Percentiles rank a stretch among this genome's conserved stretches.
Evolutionary conservation across 129 eudicot genomes (phyloP).

Genomic region (Smallanthus sonchifolius): DNA sequence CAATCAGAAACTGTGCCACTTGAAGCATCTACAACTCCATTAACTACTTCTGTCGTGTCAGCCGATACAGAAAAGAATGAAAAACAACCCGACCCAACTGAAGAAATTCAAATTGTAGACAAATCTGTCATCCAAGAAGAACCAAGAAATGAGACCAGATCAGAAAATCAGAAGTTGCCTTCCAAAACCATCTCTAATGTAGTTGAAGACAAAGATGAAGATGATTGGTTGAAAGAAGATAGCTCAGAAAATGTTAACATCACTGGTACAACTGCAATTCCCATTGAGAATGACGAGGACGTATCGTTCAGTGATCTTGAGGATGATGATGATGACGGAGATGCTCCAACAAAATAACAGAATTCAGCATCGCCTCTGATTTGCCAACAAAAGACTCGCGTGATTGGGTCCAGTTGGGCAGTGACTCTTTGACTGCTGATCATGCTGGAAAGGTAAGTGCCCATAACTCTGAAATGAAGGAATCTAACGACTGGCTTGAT

Average conservation of each 20-base stretch:
- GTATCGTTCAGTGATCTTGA: conserved; percentile 95
- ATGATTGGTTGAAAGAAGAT: conserved; percentile 86
- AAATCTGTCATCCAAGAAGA: conserved; percentile 46
- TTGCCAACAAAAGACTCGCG: conserved; percentile 50
- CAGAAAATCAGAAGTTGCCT: conserved; percentile 3
- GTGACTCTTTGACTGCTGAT: conserved; percentile 9
- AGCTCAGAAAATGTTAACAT: conserved; percentile 33
- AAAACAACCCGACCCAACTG: conserved; percentile 24
- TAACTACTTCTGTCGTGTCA: not conserved
- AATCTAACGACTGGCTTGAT: conserved; percentile 76
- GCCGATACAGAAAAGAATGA: conserved; percentile 35
- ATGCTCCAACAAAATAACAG: conserved; percentile 44
- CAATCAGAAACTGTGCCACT: conserved; percentile 4
- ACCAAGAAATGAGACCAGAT: conserved; percentile 11
- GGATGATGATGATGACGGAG: conserved; percentile 55
- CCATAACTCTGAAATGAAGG: conserved; percentile 40
- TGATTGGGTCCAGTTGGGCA: conserved; percentile 64
- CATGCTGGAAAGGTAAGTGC: conserved; percentile 45
- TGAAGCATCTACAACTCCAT: conserved; percentile 12
- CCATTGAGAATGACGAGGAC: conserved; percentile 68
- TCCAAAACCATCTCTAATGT: not conserved
- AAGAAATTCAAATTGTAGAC: conserved; percentile 45
- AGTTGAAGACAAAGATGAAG: conserved; percentile 40
- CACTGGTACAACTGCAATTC: conserved; percentile 35
- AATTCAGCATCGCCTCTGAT: conserved; percentile 31